A percentile compares a stretch with the other conserved stretches of the same genome.
Evolutionary conservation across 305 asterid species (phyloP).

Genomic region (Rubia balearica): DNA sequence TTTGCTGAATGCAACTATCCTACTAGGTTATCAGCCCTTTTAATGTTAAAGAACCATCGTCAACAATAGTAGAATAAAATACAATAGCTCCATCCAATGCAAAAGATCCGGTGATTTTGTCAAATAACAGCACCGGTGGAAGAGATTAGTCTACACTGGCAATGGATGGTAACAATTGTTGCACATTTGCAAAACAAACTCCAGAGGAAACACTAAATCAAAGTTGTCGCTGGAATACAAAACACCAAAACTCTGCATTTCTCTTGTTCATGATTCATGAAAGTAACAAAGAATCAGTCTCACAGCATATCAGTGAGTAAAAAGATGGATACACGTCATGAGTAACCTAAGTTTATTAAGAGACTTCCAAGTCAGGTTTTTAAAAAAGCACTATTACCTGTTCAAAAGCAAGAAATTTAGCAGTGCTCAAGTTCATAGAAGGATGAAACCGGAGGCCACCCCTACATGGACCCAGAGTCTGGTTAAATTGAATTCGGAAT

Average conservation of each 20-base stretch:
- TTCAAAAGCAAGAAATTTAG: conserved; percentile 91
- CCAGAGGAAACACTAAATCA: background rate
- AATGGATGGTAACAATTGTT: background rate
- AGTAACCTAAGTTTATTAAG: background rate
- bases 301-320: background rate
- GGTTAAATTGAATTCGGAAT: conserved; percentile 84
- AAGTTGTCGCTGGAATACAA: background rate
- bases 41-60: too few relatives aligned
- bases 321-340: background rate
- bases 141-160: background rate
- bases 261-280: background rate
- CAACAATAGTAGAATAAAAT: too few relatives aligned
- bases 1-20: background rate
- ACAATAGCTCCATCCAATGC: background rate
- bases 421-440: conserved; percentile 81
- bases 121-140: background rate
- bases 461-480: conserved; percentile 97
- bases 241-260: background rate
- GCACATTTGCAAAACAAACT: background rate
- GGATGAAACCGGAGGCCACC: conserved; percentile 98
- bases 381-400: conserved; percentile 45
- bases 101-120: background rate
- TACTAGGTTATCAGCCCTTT: background rate
- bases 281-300: background rate
- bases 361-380: conserved; percentile 1